A percentile compares a stretch with the other conserved stretches of the same genome.
phyloP scores from a whole-genome alignment of 371 early-diverging fungal species.

The Capillidium heterosporum region DNA sequence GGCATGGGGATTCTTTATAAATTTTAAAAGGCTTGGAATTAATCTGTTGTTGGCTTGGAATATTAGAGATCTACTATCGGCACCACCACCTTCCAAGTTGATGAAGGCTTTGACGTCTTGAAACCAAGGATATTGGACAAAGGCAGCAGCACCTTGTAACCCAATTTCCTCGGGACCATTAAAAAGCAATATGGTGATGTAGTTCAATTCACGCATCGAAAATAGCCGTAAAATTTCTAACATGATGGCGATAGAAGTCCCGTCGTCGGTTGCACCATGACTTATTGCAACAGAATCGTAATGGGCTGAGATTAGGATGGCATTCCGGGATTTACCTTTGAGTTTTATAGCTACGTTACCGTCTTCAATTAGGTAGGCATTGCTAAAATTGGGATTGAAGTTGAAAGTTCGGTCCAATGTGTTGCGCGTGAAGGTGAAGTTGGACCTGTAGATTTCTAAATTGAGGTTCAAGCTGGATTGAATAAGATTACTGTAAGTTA shows the following conservation, averaged over 20 bases:
- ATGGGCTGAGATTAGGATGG: neutral
- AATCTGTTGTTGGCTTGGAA: slow-evolving; percentile 10
- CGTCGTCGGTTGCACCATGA: neutral
- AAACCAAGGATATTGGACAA: neutral
- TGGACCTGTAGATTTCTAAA: no score
- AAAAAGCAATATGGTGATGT: no score
- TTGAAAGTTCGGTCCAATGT: no score
- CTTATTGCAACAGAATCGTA: neutral
- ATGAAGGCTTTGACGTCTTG: neutral
- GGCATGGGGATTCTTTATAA: slow-evolving; percentile 23
- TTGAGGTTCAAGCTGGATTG: no score
- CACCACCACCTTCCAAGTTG: neutral
- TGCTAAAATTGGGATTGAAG: no score
- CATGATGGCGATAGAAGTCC: neutral
- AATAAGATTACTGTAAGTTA: no score
- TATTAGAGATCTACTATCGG: neutral
- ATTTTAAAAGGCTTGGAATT: slow-evolving; percentile 18
- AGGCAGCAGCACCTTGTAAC: neutral
- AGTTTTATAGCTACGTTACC: no score
- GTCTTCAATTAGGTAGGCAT: no score
- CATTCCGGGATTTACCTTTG: no score
- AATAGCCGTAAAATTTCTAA: neutral
- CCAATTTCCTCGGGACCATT: neutral
- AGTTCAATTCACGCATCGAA: neutral
- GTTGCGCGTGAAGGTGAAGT: no score